Evolutionary conservation across 805 yeast species (phyloP).

Genomic region (Yarrowia alimentaria): DNA sequence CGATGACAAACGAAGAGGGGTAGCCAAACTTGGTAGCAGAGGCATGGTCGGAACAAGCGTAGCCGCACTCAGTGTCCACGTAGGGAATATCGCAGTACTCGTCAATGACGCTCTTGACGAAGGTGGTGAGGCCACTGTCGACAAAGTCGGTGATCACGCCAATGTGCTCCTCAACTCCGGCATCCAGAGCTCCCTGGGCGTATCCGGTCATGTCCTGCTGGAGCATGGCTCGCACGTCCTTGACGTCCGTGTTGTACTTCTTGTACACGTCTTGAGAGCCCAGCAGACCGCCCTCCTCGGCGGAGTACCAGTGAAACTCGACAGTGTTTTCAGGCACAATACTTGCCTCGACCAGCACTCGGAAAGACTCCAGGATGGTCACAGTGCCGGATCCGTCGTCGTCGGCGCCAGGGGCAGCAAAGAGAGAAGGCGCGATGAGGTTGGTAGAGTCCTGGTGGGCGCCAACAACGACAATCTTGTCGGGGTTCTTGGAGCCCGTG

Average conservation of each 20-base stretch:
- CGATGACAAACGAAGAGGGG: slow-evolving; percentile 82
- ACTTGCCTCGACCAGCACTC: slow-evolving; percentile 51
- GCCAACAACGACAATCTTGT: slow-evolving; percentile 68
- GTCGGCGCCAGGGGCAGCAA: slow-evolving; percentile 91
- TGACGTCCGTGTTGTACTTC: slow-evolving; percentile 47
- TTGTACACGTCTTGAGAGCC: slow-evolving; percentile 81
- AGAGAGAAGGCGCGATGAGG: slow-evolving; percentile 61
- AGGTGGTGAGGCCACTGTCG: slow-evolving; percentile 53
- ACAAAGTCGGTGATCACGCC: slow-evolving; percentile 81
- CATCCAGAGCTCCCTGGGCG: slow-evolving; percentile 50
- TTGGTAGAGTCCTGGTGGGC: slow-evolving; percentile 88
- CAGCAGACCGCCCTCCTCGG: slow-evolving; percentile 88
- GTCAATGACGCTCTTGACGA: slow-evolving; percentile 59
- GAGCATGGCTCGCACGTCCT: slow-evolving; percentile 72
- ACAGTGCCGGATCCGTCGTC: slow-evolving; percentile 90
- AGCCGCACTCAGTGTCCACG: slow-evolving; percentile 78
- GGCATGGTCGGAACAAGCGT: slow-evolving; percentile 92
- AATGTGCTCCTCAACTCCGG: slow-evolving; percentile 58
- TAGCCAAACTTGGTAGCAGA: slow-evolving; percentile 79
- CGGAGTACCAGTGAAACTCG: slow-evolving; percentile 93
- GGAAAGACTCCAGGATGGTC: slow-evolving; percentile 70
- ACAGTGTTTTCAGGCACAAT: slow-evolving; percentile 66
- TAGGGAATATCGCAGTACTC: slow-evolving; percentile 66
- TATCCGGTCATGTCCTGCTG: slow-evolving; percentile 96
- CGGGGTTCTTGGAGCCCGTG: slow-evolving; percentile 41